A percentile compares a stretch with the other conserved stretches of the same genome.
These are phyloP conservation scores for Phytophthora parvispora DNA, from an alignment of 352 stramenopile genomes.

Conservation along the genomic window DNA sequence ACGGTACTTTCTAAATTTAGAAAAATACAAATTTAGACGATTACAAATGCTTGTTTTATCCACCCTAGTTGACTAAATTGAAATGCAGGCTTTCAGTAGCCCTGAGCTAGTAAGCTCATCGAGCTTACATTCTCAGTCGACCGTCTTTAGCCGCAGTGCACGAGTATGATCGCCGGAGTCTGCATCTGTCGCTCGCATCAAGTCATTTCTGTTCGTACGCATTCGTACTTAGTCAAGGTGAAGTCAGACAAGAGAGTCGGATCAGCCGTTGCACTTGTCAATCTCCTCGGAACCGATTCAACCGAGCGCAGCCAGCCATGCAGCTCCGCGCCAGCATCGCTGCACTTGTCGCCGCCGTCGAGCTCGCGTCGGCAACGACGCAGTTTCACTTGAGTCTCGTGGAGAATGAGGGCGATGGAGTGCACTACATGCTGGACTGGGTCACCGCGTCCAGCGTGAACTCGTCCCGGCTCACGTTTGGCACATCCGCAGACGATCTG, in stretches of 20 bases:
- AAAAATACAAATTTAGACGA: too few species aligned
- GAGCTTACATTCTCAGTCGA: too few species aligned
- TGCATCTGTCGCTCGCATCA: too few species aligned
- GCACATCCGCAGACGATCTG: constrained; percentile 47
- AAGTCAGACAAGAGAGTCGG: constrained; percentile 26
- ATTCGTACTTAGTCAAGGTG: constrained; percentile 3
- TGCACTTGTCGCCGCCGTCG: background rate
- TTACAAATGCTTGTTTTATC: too few species aligned
- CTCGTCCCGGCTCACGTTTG: constrained; percentile 53
- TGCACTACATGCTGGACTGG: constrained; percentile 83
- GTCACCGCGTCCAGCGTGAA: constrained; percentile 49
- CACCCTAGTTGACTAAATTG: too few species aligned
- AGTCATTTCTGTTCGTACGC: constrained; percentile 1
- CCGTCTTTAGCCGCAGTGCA: too few species aligned
- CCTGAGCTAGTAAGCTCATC: too few species aligned
- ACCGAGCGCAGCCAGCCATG: constrained; percentile 9
- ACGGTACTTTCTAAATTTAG: background rate
- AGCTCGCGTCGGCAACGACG: constrained; percentile 24
- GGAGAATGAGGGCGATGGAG: constrained; percentile 28
- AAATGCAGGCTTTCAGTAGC: too few species aligned
- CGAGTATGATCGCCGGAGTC: too few species aligned
- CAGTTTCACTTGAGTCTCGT: constrained; percentile 83
- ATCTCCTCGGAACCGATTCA: constrained; percentile 4
- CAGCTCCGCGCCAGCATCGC: background rate
- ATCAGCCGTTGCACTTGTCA: constrained; percentile 14